Percentiles rank a stretch among this genome's conserved stretches.
These are phyloP conservation scores for Fusarium sp. DNA, from an alignment of 2,329 filamentous ascomycete species.

Conservation along the genomic window DNA sequence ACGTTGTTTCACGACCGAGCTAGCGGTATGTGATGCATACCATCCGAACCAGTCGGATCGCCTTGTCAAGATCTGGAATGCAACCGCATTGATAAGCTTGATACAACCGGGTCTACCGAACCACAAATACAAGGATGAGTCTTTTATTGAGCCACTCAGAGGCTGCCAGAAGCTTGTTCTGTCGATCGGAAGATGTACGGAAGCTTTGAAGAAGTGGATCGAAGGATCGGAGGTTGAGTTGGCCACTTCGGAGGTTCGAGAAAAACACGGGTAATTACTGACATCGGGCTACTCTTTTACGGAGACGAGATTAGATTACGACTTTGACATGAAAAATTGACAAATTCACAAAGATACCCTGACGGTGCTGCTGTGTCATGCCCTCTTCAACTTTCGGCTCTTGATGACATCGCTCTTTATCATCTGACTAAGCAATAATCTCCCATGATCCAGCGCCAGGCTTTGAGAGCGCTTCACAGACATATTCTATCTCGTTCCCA, in stretches of 20 bases:
- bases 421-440: neutral
- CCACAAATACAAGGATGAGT: accelerated
- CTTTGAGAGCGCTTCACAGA: neutral
- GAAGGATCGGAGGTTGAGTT: neutral
- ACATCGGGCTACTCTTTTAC: too few relatives aligned
- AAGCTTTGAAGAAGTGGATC: neutral
- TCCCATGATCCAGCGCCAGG: neutral
- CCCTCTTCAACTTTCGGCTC: neutral
- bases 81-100: neutral
- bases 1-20: neutral
- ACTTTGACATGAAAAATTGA: neutral
- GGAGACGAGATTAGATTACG: neutral
- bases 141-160: neutral
- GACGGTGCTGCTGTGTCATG: neutral
- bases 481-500: neutral
- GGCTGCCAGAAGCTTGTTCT: neutral
- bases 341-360: neutral
- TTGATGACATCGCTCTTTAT: neutral
- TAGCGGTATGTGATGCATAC: neutral
- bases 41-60: neutral
- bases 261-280: neutral
- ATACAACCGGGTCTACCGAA: accelerated
- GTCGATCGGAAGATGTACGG: neutral
- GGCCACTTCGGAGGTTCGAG: neutral
- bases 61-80: neutral